Base-by-base conservation (phyloP, 768 basidiomycete species). In the Astraeus odoratus region DNA sequence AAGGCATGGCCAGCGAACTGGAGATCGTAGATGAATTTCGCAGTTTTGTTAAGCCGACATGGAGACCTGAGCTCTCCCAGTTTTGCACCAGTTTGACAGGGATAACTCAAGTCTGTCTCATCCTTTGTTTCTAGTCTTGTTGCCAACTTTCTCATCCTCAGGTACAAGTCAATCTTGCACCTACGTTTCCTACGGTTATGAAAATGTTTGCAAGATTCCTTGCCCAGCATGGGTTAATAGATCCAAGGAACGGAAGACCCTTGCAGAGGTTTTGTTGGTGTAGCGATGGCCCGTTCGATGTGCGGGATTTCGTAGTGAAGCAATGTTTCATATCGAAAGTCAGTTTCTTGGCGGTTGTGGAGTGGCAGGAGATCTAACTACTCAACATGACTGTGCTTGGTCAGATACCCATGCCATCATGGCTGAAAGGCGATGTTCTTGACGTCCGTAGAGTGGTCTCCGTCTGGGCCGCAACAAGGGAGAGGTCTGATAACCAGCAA, bases 1-100 rank as follows among this genome's bases (percentile, higher is more conserved):
- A 75, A 41, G 76, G 75, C 39, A 53, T 51, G 33, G 78, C 80
- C 8, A 74, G 70, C 47, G 68, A 70, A 34, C 70, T 97, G 19
- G 78, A 82, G 57, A 68, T 85, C 30, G 73, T 85, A 16, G 85
- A 80, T 52, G 87, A 90, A 60, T 98, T 93, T 68, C 81, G 86
- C 49, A 83, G 79, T 52, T 95, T 88, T 62, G 91, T 97, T 35
- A 73, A 72, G 57, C 95, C 95, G 6, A 85, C 81, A 5, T 97
- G 92, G 90, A 70, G 76, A 35, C 92, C 94, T 1, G 70, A 65
- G 42, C 73, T 99, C 6, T 83, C 88, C 6, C 66, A 74, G 3
- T 99, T 96, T 60, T 97, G 95, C 62, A 90, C 74, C 16, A 65
- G 77, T 27, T 71, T 99, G 37, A 99, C 95, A 8, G 92, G 93